Evolutionary conservation across 225 moss, liverwort and hornwort species (phyloP).

Genomic region (Pseudoscleropodium purum): DNA sequence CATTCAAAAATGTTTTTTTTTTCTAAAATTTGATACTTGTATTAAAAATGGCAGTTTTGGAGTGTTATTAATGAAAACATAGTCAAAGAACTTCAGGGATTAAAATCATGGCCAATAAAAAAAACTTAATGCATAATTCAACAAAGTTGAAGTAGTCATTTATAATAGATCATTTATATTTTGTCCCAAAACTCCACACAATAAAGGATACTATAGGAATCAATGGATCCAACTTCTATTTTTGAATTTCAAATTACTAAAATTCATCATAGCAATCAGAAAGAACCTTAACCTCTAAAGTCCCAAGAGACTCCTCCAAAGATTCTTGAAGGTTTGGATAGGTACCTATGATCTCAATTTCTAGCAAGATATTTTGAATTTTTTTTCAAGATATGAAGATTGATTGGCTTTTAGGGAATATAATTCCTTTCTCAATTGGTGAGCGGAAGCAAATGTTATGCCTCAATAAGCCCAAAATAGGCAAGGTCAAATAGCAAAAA

Average conservation of each 20-base stretch:
- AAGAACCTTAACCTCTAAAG: too few relatives aligned
- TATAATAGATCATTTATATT: neutral
- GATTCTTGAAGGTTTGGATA: too few relatives aligned
- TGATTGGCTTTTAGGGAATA: neutral
- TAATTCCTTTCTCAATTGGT: neutral
- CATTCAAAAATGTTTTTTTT: too few relatives aligned
- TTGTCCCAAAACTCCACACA: neutral
- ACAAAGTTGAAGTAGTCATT: neutral
- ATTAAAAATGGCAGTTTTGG: too few relatives aligned
- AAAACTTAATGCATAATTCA: neutral
- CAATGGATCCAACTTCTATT: neutral
- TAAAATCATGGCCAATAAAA: neutral
- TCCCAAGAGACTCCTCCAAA: accelerated
- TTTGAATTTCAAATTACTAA: neutral
- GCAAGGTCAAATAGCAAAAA: neutral
- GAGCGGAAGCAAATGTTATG: accelerated
- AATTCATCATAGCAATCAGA: accelerated
- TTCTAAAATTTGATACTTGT: too few relatives aligned
- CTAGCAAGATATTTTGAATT: too few relatives aligned
- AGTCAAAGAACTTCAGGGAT: too few relatives aligned
- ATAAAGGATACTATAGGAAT: neutral
- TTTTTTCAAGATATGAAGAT: too few relatives aligned
- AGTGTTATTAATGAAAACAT: too few relatives aligned
- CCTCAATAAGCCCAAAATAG: neutral
- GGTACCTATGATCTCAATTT: neutral